A percentile compares a stretch with the other conserved stretches of the same genome.
phyloP scores from a whole-genome alignment of 495 filamentous ascomycete genomes.

The Penicillium goetzii region DNA sequence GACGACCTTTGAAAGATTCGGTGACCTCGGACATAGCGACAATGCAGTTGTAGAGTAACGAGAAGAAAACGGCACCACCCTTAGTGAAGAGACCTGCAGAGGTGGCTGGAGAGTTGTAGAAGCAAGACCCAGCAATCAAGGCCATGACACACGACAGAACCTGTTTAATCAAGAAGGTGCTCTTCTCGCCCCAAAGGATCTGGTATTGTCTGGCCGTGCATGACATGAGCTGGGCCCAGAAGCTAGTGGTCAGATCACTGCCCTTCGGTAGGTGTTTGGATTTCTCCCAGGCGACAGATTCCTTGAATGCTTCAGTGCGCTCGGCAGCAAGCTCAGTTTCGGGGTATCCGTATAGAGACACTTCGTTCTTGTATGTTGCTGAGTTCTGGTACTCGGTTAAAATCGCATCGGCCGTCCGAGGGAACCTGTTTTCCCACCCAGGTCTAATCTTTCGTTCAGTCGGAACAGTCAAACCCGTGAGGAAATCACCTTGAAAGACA shows the following conservation, averaged over 20 bases:
- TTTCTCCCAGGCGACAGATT: constrained; percentile 48
- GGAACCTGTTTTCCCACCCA: constrained; percentile 53
- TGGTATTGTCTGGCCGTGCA: constrained; percentile 58
- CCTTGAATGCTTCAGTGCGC: constrained; percentile 51
- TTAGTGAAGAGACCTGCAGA: constrained; percentile 54
- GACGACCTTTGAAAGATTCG: constrained; percentile 67
- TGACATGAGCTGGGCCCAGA: constrained; percentile 58
- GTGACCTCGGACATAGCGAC: constrained; percentile 73
- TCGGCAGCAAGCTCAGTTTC: constrained; percentile 42
- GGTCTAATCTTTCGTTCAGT: constrained; percentile 61
- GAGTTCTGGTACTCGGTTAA: constrained; percentile 45
- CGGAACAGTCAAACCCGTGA: constrained; percentile 73
- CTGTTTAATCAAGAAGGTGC: constrained; percentile 62
- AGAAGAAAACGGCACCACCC: constrained; percentile 65
- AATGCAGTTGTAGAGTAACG: constrained; percentile 71
- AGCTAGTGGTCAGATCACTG: constrained; percentile 59
- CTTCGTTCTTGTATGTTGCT: constrained; percentile 34
- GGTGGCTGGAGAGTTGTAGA: constrained; percentile 41
- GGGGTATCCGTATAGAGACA: constrained; percentile 53
- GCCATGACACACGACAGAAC: constrained; percentile 40
- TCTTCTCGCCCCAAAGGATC: constrained; percentile 62
- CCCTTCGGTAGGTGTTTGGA: constrained; percentile 35
- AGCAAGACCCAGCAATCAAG: constrained; percentile 44
- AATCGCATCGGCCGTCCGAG: constrained; percentile 46
- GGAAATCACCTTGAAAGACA: constrained; percentile 62